phyloP scores from a whole-genome alignment of 345 rosid genomes.

The Aethionema arabicum region DNA sequence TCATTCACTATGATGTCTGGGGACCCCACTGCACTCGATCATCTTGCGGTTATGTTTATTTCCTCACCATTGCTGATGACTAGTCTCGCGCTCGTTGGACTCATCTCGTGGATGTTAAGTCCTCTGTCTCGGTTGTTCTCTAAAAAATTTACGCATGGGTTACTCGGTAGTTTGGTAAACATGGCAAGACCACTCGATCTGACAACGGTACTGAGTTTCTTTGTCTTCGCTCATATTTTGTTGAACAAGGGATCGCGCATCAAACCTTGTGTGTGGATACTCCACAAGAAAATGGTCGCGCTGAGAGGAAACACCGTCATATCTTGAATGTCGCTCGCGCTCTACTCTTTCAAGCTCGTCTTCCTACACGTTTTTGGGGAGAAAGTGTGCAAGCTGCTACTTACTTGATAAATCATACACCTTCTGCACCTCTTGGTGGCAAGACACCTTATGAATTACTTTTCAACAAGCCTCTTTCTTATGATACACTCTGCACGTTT shows the following conservation, averaged over 20 bases:
- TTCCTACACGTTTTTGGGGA: background rate
- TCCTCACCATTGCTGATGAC: background rate
- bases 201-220: background rate
- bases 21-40: background rate
- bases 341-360: too few species aligned
- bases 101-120: background rate
- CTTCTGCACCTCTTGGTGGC: background rate
- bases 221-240: background rate
- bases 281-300: too few species aligned
- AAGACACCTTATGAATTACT: background rate
- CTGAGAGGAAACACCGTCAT: too few species aligned
- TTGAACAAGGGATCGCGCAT: background rate
- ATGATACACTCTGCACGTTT: background rate
- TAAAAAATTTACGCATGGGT: background rate
- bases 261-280: too few species aligned
- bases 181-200: background rate
- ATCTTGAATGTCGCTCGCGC: too few species aligned
- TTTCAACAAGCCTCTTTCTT: background rate
- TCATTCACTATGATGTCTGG: conserved; percentile 1
- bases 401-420: background rate
- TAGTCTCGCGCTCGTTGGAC: background rate
- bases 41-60: background rate
- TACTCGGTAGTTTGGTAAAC: background rate
- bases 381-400: background rate
- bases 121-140: background rate